These are phyloP conservation scores for Paraconiothyrium sp. DNA, from an alignment of 2,329 filamentous ascomycete genomes.

Conservation along the genomic window DNA sequence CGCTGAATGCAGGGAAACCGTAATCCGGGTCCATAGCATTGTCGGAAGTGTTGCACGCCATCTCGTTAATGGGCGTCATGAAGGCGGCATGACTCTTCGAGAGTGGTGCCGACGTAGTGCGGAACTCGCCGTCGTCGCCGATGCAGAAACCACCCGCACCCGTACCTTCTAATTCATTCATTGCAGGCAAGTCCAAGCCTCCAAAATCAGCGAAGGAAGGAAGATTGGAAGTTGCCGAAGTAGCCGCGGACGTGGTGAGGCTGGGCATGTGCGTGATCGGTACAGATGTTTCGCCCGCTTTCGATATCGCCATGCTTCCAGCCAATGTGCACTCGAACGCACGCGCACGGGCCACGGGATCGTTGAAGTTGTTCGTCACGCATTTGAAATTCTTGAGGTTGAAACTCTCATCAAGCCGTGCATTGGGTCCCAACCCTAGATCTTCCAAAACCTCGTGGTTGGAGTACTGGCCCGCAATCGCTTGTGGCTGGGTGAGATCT, in stretches of 20 bases:
- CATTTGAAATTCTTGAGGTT: conserved; percentile 37
- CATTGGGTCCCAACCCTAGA: conserved; percentile 37
- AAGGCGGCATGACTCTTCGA: conserved; percentile 9
- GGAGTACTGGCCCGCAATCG: conserved; percentile 19
- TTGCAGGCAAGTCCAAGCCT: conserved; percentile 26
- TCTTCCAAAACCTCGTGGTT: conserved; percentile 46
- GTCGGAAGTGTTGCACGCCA: conserved; percentile 16
- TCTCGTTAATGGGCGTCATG: conserved; percentile 24
- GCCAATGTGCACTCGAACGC: conserved; percentile 40
- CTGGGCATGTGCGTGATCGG: conserved; percentile 23
- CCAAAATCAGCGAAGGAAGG: conserved; percentile 24
- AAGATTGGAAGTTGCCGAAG: conserved; percentile 27
- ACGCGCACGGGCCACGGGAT: conserved; percentile 24
- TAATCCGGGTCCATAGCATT: conserved; percentile 28
- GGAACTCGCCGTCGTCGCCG: conserved; percentile 35
- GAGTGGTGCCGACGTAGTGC: conserved; percentile 1
- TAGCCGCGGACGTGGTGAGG: conserved; percentile 28
- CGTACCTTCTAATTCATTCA: conserved; percentile 32
- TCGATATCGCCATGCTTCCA: conserved; percentile 31
- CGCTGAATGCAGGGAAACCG: conserved; percentile 40
- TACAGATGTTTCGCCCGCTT: conserved; percentile 26
- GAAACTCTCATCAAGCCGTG: conserved; percentile 41
- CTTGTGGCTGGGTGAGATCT: conserved; percentile 17
- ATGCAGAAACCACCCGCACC: conserved; percentile 28
- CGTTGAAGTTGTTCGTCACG: conserved; percentile 19